Evolutionary conservation across 1,284 basidiomycete species (phyloP).

Genomic region (Tausonia pullulans): DNA sequence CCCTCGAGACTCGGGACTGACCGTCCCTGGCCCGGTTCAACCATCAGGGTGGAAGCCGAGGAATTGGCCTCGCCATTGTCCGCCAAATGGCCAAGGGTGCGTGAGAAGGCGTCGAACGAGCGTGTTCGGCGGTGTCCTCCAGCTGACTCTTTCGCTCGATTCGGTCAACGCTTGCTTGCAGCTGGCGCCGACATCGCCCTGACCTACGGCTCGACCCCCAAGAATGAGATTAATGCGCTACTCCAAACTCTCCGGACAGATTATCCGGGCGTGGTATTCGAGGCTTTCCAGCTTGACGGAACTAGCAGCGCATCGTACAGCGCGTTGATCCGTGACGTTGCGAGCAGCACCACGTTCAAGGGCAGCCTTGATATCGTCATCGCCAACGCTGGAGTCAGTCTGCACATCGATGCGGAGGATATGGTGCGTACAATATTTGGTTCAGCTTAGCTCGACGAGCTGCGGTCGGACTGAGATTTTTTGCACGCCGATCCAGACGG

Average conservation of each 20-base stretch:
- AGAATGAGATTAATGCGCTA: neutral
- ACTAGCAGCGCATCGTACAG: neutral
- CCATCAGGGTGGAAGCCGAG: neutral
- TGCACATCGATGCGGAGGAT: neutral
- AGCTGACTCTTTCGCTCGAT: neutral
- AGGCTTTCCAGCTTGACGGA: conserved; percentile 12
- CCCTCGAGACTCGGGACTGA: neutral
- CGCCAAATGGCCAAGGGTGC: conserved; percentile 5
- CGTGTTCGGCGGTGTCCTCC: neutral
- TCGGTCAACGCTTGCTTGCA: neutral
- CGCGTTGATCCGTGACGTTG: neutral
- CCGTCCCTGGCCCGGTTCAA: neutral
- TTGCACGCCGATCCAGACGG: neutral
- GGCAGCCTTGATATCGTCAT: conserved; percentile 11
- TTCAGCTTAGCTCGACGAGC: too few species aligned
- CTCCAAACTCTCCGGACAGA: neutral
- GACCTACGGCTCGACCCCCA: conserved; percentile 10
- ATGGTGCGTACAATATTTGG: neutral
- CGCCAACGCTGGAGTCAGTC: conserved; percentile 8
- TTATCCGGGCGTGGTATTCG: neutral
- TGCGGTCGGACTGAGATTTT: too few species aligned
- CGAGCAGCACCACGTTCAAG: neutral
- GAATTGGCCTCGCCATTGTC: conserved; percentile 13
- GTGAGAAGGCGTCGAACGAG: neutral
- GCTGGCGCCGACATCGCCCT: conserved; percentile 14